phyloP scores from a whole-genome alignment of 2,329 filamentous ascomycete species.

The Didymella arachidicola region DNA sequence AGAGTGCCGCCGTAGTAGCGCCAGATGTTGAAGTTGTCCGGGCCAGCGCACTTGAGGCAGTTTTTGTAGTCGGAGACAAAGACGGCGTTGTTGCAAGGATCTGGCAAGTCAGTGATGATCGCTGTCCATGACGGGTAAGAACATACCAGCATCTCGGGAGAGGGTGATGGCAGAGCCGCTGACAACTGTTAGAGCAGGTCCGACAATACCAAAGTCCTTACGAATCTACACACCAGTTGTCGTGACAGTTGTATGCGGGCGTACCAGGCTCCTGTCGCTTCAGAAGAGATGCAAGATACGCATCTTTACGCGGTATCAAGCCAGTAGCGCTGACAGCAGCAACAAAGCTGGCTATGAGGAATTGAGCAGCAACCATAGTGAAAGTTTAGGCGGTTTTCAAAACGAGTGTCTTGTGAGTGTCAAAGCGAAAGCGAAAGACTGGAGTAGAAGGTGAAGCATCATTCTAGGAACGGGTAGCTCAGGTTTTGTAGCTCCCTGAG shows the following conservation, averaged over 20 bases:
- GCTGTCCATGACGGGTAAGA: neutral
- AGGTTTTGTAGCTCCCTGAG: constrained; percentile 26
- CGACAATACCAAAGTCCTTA: too few relatives aligned
- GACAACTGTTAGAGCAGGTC: constrained; percentile 11
- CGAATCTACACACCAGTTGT: constrained; percentile 51
- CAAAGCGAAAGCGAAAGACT: neutral
- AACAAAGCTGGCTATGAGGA: constrained; percentile 24
- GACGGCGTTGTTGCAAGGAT: constrained; percentile 50
- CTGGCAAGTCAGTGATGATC: constrained; percentile 10
- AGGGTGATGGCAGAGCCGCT: constrained; percentile 47
- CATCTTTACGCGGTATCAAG: constrained; percentile 21
- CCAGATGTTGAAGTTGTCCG: constrained; percentile 57
- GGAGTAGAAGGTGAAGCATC: neutral
- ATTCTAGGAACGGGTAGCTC: constrained; percentile 7
- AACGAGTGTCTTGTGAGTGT: constrained; percentile 7
- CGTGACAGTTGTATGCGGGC: constrained; percentile 59
- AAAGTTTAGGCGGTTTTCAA: neutral
- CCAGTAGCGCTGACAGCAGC: constrained; percentile 25
- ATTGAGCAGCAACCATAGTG: constrained; percentile 28
- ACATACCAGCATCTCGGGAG: constrained; percentile 36
- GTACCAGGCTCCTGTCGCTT: constrained; percentile 58
- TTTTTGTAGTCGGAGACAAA: constrained; percentile 55
- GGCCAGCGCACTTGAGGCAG: constrained; percentile 56
- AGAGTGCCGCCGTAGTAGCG: constrained; percentile 53
- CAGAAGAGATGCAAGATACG: constrained; percentile 37